Evolutionary conservation across 1,284 basidiomycete genomes (phyloP).

Genomic region (Ceratobasidium sp.): DNA sequence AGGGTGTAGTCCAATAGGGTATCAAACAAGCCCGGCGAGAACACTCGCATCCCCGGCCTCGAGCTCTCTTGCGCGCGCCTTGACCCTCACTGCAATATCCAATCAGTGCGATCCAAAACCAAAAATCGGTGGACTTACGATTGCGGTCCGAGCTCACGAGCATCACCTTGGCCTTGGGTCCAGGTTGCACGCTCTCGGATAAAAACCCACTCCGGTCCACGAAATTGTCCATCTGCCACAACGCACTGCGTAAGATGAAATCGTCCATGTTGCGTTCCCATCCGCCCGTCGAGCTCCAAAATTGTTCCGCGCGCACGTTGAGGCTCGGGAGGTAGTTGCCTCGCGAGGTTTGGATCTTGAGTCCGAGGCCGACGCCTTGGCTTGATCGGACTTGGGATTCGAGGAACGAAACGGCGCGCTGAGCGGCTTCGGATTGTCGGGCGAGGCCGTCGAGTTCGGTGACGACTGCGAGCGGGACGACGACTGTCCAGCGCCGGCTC

Average conservation of each 20-base stretch:
- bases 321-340: slow-evolving; percentile 92
- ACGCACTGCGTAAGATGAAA: slow-evolving; percentile 87
- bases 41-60: slow-evolving; percentile 65
- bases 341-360: slow-evolving; percentile 94
- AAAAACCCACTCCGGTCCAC: slow-evolving; percentile 79
- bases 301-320: slow-evolving; percentile 82
- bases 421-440: slow-evolving; percentile 56
- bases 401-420: slow-evolving; percentile 27
- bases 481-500: slow-evolving; percentile 81
- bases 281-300: slow-evolving; percentile 68
- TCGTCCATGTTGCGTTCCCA: slow-evolving; percentile 91
- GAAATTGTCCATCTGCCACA: slow-evolving; percentile 94
- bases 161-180: slow-evolving; percentile 76
- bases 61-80: slow-evolving; percentile 81
- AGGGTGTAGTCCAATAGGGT: background rate
- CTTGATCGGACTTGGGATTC: slow-evolving; percentile 8
- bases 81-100: slow-evolving; percentile 68
- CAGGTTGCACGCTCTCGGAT: slow-evolving; percentile 48
- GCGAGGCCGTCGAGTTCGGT: slow-evolving; percentile 95
- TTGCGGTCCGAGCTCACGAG: slow-evolving; percentile 92
- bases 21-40: background rate
- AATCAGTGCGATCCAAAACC: slow-evolving; percentile 36
- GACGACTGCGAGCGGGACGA: slow-evolving; percentile 92
- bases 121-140: slow-evolving; percentile 61
- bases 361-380: slow-evolving; percentile 43